Percentiles rank a stretch among this genome's conserved stretches.
Evolutionary conservation across 108 stramenopile species (phyloP).

Genomic region (Aurantiochytrium sp.): DNA sequence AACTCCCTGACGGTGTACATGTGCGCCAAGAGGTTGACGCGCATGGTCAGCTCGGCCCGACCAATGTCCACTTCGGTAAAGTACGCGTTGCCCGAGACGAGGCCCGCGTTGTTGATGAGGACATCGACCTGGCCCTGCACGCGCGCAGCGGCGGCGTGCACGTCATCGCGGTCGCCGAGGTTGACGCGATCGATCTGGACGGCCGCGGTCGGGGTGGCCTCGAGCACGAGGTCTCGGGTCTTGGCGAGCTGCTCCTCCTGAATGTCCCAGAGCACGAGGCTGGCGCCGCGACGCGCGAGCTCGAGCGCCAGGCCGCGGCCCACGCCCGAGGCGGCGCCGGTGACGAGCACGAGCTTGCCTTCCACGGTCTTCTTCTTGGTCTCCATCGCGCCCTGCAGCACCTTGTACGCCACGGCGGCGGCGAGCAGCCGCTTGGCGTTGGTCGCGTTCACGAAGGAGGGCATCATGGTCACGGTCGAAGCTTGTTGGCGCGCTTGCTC

Average conservation of each 20-base stretch:
- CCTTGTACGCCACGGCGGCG: neutral
- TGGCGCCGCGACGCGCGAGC: conserved; percentile 27
- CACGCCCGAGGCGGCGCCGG: conserved; percentile 39
- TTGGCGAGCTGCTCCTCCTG: neutral
- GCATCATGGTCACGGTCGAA: neutral
- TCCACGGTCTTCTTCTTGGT: neutral
- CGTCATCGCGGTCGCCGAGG: neutral
- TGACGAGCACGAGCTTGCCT: conserved; percentile 40
- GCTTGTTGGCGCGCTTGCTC: neutral
- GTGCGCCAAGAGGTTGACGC: conserved; percentile 40
- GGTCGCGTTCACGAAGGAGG: neutral
- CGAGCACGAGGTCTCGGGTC: neutral
- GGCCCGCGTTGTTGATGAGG: conserved; percentile 48
- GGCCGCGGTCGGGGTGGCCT: neutral
- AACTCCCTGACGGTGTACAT: conserved; percentile 45
- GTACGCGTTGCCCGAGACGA: conserved; percentile 45
- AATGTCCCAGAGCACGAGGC: conserved; percentile 23
- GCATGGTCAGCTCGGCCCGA: conserved; percentile 10
- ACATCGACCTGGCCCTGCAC: neutral
- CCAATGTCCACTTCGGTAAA: conserved; percentile 26
- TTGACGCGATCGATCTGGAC: neutral
- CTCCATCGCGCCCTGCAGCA: neutral
- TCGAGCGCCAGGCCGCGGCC: conserved; percentile 30
- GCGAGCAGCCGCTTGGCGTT: neutral
- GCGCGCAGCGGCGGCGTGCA: neutral